Conservation (phyloP, 2,329 filamentous ascomycete genomes). For the Passalora sequoiae region DNA sequence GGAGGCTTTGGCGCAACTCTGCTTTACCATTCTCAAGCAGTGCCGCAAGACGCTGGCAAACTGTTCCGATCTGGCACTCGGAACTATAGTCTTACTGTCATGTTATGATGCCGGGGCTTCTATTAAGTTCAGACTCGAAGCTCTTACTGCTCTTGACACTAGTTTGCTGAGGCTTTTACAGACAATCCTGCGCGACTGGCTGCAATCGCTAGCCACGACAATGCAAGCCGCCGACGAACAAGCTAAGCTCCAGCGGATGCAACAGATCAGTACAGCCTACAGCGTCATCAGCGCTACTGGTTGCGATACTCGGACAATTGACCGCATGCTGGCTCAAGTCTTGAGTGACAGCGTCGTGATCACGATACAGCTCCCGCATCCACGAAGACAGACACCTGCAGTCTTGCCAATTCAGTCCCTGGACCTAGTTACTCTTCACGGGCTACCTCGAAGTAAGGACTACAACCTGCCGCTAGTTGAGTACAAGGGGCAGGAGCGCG, state of each 20-base stretch:
- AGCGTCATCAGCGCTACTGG: constrained; percentile 59
- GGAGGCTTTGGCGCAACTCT: constrained; percentile 63
- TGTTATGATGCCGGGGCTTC: constrained; percentile 43
- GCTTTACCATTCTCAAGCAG: constrained; percentile 69
- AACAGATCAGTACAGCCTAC: constrained; percentile 70
- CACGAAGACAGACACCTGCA: constrained; percentile 9
- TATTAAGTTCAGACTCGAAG: constrained; percentile 44
- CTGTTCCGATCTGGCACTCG: constrained; percentile 66
- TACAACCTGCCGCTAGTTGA: constrained; percentile 27
- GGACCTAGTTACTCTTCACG: constrained; percentile 17
- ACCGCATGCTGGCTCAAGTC: constrained; percentile 61
- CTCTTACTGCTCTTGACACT: constrained; percentile 59
- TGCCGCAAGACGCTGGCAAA: constrained; percentile 69
- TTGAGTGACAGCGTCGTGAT: constrained; percentile 67
- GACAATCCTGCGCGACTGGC: constrained; percentile 71
- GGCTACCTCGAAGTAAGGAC: constrained; percentile 5
- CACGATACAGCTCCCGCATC: constrained; percentile 36
- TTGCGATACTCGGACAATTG: constrained; percentile 60
- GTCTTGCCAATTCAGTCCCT: constrained; percentile 22
- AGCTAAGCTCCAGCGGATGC: constrained; percentile 66
- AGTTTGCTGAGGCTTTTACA: constrained; percentile 62
- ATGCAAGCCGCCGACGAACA: constrained; percentile 81
- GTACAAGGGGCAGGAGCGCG: constrained; percentile 25
- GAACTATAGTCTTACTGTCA: constrained; percentile 70
- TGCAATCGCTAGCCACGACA: constrained; percentile 69